phyloP scores from a whole-genome alignment of 148 eudicot genomes.

The Rhododendron molle region DNA sequence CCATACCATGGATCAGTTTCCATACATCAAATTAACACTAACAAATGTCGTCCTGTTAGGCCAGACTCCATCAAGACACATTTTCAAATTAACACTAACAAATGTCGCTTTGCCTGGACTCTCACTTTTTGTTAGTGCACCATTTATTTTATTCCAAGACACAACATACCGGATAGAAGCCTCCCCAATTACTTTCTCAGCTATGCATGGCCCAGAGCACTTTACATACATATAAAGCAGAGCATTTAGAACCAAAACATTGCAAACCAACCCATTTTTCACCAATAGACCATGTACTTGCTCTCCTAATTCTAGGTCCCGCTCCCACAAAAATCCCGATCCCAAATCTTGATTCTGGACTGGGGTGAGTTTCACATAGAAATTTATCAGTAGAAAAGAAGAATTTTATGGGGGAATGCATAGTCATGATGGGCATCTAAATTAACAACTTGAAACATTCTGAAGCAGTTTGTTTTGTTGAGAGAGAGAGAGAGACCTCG shows the following conservation, averaged over 20 bases:
- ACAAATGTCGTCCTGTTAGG: constrained; percentile 51
- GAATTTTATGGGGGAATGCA: too few species aligned
- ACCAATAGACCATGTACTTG: constrained; percentile 54
- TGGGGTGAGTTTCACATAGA: too few species aligned
- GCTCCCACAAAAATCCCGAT: constrained; percentile 31
- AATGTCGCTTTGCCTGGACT: constrained; percentile 41
- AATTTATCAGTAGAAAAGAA: too few species aligned
- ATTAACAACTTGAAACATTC: too few species aligned
- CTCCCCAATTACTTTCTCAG: constrained; percentile 42
- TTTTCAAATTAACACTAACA: too few species aligned
- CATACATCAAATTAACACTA: constrained; percentile 29
- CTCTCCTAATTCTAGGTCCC: constrained; percentile 34
- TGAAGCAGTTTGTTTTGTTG: too few species aligned
- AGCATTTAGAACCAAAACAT: constrained; percentile 43
- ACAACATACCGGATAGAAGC: constrained; percentile 43
- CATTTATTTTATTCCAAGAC: constrained; percentile 64
- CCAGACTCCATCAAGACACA: constrained; percentile 29
- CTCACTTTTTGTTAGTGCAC: constrained; percentile 35
- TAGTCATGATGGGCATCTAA: too few species aligned
- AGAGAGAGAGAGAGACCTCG: too few species aligned
- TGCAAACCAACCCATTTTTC: constrained; percentile 36
- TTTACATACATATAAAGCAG: constrained; percentile 55
- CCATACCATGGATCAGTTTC: constrained; percentile 55
- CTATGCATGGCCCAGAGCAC: constrained; percentile 23
- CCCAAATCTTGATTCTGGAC: too few species aligned